Evolutionary conservation across 2,329 filamentous ascomycete genomes (phyloP).

Genomic region (Aotearoamyces nothofagi): DNA sequence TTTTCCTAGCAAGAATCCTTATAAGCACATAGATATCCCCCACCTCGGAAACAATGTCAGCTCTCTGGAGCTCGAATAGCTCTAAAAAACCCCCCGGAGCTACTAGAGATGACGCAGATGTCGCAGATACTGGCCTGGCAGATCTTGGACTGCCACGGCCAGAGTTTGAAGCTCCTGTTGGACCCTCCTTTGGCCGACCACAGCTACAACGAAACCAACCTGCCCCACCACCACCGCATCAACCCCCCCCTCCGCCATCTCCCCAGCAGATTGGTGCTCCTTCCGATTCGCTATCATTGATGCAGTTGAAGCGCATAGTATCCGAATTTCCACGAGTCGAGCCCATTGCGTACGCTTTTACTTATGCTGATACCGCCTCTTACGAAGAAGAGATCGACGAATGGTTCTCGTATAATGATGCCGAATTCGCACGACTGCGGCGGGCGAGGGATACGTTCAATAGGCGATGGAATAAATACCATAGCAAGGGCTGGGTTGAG

Average conservation of each 20-base stretch:
- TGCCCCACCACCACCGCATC: slow-evolving; percentile 21
- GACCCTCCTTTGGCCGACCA: slow-evolving; percentile 13
- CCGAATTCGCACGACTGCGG: slow-evolving; percentile 67
- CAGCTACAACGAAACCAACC: slow-evolving; percentile 22
- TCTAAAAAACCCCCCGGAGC: slow-evolving; percentile 5
- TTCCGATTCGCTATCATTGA: slow-evolving; percentile 58
- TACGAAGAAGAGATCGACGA: slow-evolving; percentile 88
- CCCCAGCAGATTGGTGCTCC: slow-evolving; percentile 22
- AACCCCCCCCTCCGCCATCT: slow-evolving; percentile 17
- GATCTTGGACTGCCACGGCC: slow-evolving; percentile 18
- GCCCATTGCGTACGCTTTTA: slow-evolving; percentile 70
- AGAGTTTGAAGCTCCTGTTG: slow-evolving; percentile 5
- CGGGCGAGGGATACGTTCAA: slow-evolving; percentile 65
- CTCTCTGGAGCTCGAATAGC: slow-evolving; percentile 12
- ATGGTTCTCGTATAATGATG: slow-evolving; percentile 89
- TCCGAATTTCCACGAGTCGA: slow-evolving; percentile 58
- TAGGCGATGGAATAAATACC: slow-evolving; percentile 49
- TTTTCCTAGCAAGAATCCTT: too few relatives aligned
- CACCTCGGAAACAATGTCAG: too few relatives aligned
- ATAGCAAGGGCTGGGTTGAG: slow-evolving; percentile 48
- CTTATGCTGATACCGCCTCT: slow-evolving; percentile 55
- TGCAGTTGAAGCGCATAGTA: slow-evolving; percentile 58
- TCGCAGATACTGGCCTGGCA: slow-evolving; percentile 26
- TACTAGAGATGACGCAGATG: slow-evolving; percentile 18
- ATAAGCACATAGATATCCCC: too few relatives aligned